A percentile compares a stretch with the other conserved stretches of the same genome.
These are phyloP conservation scores for Aquilaria sinensis DNA, from an alignment of 345 rosid genomes.

Conservation along the genomic window DNA sequence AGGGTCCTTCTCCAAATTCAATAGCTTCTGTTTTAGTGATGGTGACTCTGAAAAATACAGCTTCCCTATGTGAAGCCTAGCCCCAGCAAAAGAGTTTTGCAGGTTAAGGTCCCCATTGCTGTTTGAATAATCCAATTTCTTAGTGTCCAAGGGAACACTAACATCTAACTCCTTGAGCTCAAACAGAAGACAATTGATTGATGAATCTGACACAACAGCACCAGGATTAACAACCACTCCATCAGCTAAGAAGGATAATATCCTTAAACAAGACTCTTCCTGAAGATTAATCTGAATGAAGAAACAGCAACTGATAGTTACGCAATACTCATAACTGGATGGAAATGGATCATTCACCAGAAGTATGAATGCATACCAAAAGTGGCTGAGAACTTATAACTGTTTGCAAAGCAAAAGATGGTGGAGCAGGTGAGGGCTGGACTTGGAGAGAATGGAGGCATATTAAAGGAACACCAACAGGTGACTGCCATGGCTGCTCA, in stretches of 20 bases:
- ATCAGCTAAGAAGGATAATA: constrained; percentile 90
- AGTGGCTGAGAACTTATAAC: constrained; percentile 91
- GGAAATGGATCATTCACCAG: constrained; percentile 1
- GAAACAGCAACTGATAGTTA: constrained; percentile 9
- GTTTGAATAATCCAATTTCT: constrained; percentile 30
- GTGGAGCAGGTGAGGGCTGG: constrained; percentile 86
- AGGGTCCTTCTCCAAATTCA: constrained; percentile 93
- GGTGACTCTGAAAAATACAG: constrained; percentile 86
- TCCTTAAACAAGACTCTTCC: constrained; percentile 96
- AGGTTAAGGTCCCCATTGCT: constrained; percentile 22
- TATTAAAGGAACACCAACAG: constrained; percentile 63
- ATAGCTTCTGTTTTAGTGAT: constrained; percentile 53
- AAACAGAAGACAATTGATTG: constrained; percentile 63
- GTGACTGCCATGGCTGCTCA: constrained; percentile 58
- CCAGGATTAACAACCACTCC: constrained; percentile 87
- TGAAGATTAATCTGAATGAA: constrained; percentile 79
- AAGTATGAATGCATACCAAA: constrained; percentile 45
- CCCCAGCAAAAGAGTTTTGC: constrained; percentile 65
- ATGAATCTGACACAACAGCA: constrained; percentile 65
- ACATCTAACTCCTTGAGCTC: constrained; percentile 69
- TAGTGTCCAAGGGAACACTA: constrained; percentile 63
- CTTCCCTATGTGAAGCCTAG: constrained; percentile 80
- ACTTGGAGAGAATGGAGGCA: constrained; percentile 82
- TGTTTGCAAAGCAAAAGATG: constrained; percentile 73
- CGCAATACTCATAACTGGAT: constrained; percentile 1